phyloP scores from a whole-genome alignment of 1,139 yeast species.

The Debaryomyces sp. region DNA sequence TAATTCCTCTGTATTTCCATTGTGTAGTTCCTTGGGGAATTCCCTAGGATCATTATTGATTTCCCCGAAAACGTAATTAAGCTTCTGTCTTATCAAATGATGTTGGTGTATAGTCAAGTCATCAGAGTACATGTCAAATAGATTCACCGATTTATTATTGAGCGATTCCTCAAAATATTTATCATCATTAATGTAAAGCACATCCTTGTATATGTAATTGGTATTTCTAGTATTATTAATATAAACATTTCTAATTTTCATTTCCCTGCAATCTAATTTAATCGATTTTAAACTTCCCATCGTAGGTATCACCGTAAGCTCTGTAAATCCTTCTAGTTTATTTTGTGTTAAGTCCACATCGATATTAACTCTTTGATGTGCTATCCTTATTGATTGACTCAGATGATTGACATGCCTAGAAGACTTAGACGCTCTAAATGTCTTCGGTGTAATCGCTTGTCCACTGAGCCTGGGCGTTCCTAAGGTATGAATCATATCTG shows the following conservation, averaged over 20 bases:
- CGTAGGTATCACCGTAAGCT: constrained; percentile 75
- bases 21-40: constrained; percentile 17
- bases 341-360: constrained; percentile 66
- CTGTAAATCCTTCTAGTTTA: constrained; percentile 72
- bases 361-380: constrained; percentile 69
- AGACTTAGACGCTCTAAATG: constrained; percentile 21
- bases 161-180: constrained; percentile 26
- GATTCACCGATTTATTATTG: constrained; percentile 26
- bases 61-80: constrained; percentile 63
- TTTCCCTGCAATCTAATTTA: constrained; percentile 80
- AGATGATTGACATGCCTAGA: constrained; percentile 27
- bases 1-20: constrained; percentile 70
- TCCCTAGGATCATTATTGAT: constrained; percentile 38
- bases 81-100: constrained; percentile 64
- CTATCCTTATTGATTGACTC: constrained; percentile 53
- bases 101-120: constrained; percentile 57
- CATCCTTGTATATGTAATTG: constrained; percentile 43
- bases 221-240: constrained; percentile 51
- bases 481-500: constrained; percentile 14
- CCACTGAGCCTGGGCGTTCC: constrained; percentile 16
- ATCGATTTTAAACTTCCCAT: constrained; percentile 60
- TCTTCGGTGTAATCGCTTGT: constrained; percentile 22
- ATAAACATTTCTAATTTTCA: constrained; percentile 61
- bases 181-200: constrained; percentile 42
- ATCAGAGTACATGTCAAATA: constrained; percentile 47